A percentile compares a stretch with the other conserved stretches of the same genome.
These are phyloP conservation scores for Echria macrotheca DNA, from an alignment of 495 filamentous ascomycete species.

Conservation along the genomic window DNA sequence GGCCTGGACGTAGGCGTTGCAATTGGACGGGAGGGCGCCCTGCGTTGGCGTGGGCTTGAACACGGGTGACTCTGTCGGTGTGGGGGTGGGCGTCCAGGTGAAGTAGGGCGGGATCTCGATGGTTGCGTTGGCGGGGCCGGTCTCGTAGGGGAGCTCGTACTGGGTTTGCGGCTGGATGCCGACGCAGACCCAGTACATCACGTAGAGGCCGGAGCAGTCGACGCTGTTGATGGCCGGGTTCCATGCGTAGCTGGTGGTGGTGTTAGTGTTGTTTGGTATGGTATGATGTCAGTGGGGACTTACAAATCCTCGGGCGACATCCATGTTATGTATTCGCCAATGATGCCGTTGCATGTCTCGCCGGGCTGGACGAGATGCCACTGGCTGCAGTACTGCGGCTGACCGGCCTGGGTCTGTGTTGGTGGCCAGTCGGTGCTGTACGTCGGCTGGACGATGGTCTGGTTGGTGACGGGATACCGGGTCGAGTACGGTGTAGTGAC, in stretches of 20 bases:
- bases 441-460: neutral
- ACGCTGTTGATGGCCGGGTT: slow-evolving; percentile 2
- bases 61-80: neutral
- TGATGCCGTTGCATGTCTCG: slow-evolving; percentile 4
- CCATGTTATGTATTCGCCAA: neutral
- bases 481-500: slow-evolving; percentile 2
- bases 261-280: too few relatives aligned
- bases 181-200: slow-evolving; percentile 9
- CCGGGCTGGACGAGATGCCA: slow-evolving; percentile 9
- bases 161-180: slow-evolving; percentile 9
- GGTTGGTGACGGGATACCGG: slow-evolving; percentile 1
- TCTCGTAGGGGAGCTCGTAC: neutral
- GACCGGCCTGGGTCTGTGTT: slow-evolving; percentile 15
- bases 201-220: slow-evolving; percentile 8
- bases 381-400: slow-evolving; percentile 18
- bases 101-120: neutral
- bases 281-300: too few relatives aligned
- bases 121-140: neutral
- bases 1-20: slow-evolving; percentile 4
- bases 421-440: slow-evolving; percentile 8
- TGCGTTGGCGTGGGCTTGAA: slow-evolving; percentile 2
- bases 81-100: neutral
- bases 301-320: slow-evolving; percentile 6
- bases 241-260: neutral
- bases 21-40: neutral